Base-by-base conservation (phyloP, 305 asterid species). In the Andrographis paniculata region DNA sequence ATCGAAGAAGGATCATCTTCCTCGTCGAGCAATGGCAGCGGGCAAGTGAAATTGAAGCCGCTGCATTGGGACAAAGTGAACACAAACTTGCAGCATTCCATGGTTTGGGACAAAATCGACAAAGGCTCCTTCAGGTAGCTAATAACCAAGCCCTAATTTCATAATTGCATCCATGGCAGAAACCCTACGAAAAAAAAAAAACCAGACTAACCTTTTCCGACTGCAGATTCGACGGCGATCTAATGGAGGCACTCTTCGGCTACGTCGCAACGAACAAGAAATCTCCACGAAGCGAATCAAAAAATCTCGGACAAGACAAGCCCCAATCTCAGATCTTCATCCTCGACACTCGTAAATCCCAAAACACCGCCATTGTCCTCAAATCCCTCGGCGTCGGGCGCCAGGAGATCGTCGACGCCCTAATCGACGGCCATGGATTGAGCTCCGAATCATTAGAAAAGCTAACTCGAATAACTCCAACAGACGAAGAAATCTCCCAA, bases 231-330 rank as follows among this genome's bases (percentile, higher is more conserved):
- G 94, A 92, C 61, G 99, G 81, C 50, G 86, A 84, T 65, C 82
- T 87, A 18, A 87, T 92, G 97, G 99, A 92, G 72, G 94, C 96
- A 6, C 86, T 92, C 17, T 92, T 84, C 52, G 99, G 99, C 11
- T 72, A 51, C 27, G 95, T 92, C 0, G 96, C 97, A 4, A 75
- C 77, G 8, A 79, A 79, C 67, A 59, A 80, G 64, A 87, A 75
- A 53, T 79, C 99, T 0, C 93, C 95, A 0, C 58, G 64, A 59
- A 62, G 65, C 9, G 78, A 66, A 23, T 47, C 81, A 22, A 1
- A 64, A 7, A 59, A 30, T 16, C 63, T 73, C 30, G 53, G 45
- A 16, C 69, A 49, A 11, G 74, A 78, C 7, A 78, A 59, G 61
- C 21, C 80, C 33, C 89, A 79, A 6, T 92, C 93, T 5, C 79